phyloP scores from a whole-genome alignment of 768 basidiomycete species.

The Candolleomyces eurysporus region DNA sequence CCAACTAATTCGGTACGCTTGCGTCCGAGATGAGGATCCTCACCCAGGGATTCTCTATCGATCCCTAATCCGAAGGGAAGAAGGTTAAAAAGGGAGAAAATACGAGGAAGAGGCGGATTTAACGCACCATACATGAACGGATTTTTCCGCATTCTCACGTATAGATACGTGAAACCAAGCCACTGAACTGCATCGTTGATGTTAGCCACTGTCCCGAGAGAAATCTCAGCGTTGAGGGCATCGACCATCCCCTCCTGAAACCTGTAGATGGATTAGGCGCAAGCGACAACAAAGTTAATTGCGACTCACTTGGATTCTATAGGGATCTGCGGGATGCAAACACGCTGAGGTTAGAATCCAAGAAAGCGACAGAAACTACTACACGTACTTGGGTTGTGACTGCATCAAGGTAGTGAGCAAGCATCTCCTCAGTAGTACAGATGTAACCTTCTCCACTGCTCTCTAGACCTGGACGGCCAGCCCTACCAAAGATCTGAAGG shows the following conservation, averaged over 20 bases:
- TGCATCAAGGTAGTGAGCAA: constrained; percentile 85
- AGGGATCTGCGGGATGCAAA: constrained; percentile 56
- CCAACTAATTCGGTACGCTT: constrained; percentile 69
- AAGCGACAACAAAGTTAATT: neutral
- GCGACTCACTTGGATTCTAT: constrained; percentile 88
- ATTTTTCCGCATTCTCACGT: constrained; percentile 91
- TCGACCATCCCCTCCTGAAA: constrained; percentile 87
- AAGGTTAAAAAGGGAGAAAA: neutral
- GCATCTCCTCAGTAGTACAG: constrained; percentile 91
- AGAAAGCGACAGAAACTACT: neutral
- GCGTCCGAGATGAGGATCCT: constrained; percentile 72
- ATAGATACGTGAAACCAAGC: constrained; percentile 96
- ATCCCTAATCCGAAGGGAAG: constrained; percentile 52
- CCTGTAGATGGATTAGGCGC: constrained; percentile 28
- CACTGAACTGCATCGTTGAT: constrained; percentile 86
- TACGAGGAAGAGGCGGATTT: neutral
- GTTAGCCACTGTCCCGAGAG: constrained; percentile 90
- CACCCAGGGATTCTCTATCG: constrained; percentile 56
- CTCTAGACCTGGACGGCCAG: constrained; percentile 85
- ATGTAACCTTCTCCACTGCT: constrained; percentile 96
- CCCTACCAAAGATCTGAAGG: constrained; percentile 95
- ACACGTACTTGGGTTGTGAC: constrained; percentile 76
- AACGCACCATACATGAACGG: constrained; percentile 78
- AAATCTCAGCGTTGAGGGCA: constrained; percentile 91
- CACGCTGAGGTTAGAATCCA: neutral